Base-by-base conservation (phyloP, 2,329 filamentous ascomycete species). In the Phaeomoniella chlamydospora region DNA sequence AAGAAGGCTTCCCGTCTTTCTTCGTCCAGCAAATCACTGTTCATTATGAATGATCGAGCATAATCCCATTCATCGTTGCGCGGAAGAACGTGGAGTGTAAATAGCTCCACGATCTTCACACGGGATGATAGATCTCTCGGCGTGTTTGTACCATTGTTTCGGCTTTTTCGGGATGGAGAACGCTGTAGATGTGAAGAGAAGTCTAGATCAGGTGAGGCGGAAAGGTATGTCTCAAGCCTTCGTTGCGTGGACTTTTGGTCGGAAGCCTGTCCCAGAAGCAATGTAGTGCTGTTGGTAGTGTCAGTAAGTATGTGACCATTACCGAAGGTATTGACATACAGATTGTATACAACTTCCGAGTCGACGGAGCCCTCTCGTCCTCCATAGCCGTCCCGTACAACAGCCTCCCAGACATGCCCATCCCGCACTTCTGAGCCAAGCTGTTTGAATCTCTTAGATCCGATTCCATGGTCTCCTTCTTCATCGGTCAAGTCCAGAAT, bases 61-160 rank as follows among this genome's bases (percentile, higher is more conserved):
- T 94, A 94, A 39, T 94, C 84, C 90, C 90, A 98, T 59, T 96
- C 86, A 38, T 84, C 77, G 48, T 94, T 96, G 36, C 85, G 73
- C 4, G 88, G 77, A n/a, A 98, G 73, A 5, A 96, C 84, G 52
- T 98, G 90, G 3, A 98, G 70, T 1, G 86, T 92, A 56, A 94
- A 98, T 5, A 98, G 69, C 59, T 98, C 90, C 35, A 98, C 73
- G 30, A 98, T 82, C 62, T 92, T 93, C 43, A 94, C 77, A 32
- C 86, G 73, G 3, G 84, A 77, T 46, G 82, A 79, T 22, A 94
- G 72, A 52, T 93, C 85, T 42, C 83, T 76, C 0, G 85, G 85
- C 0, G 85, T 92, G 51, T 85, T 77, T 29, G 85, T 77, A 39
- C 83, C 84, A 40, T 71, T 74, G 58, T 46, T 47, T 4, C 52